These are phyloP conservation scores for Mytilinidion resinicola DNA, from an alignment of 495 filamentous ascomycete genomes.

Conservation along the genomic window DNA sequence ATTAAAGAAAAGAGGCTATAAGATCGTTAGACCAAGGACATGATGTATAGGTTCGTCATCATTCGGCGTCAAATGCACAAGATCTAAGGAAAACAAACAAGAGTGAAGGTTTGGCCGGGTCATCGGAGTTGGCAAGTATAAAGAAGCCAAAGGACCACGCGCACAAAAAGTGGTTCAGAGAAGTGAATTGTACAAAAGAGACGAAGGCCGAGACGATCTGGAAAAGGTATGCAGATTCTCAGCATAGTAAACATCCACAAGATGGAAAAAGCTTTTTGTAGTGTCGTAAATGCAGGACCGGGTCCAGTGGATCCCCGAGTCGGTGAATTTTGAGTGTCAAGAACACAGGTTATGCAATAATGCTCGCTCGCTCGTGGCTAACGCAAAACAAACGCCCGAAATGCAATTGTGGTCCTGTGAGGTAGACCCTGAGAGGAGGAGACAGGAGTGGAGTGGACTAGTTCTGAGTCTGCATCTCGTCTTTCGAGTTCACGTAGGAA, in stretches of 20 bases:
- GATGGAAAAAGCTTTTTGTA: background rate
- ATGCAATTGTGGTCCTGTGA: background rate
- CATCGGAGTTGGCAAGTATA: background rate
- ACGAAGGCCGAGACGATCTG: background rate
- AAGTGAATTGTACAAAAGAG: background rate
- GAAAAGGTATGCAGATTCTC: background rate
- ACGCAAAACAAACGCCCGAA: background rate
- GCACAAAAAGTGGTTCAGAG: background rate
- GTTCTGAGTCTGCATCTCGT: slow-evolving; percentile 2
- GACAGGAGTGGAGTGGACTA: slow-evolving; percentile 1
- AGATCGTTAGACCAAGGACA: background rate
- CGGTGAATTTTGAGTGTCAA: background rate
- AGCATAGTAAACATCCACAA: background rate
- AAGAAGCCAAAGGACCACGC: background rate
- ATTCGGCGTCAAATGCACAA: background rate
- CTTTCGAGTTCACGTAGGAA: background rate
- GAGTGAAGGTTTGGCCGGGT: background rate
- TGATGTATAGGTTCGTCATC: background rate
- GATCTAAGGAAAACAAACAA: background rate
- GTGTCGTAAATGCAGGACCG: background rate
- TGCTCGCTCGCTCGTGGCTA: background rate
- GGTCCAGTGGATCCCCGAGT: background rate
- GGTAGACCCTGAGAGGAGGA: background rate
- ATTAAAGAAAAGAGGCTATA: background rate
- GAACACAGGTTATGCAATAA: background rate